These are phyloP conservation scores for Coemansia sp. DNA, from an alignment of 192 early-diverging fungal genomes.

Conservation along the genomic window DNA sequence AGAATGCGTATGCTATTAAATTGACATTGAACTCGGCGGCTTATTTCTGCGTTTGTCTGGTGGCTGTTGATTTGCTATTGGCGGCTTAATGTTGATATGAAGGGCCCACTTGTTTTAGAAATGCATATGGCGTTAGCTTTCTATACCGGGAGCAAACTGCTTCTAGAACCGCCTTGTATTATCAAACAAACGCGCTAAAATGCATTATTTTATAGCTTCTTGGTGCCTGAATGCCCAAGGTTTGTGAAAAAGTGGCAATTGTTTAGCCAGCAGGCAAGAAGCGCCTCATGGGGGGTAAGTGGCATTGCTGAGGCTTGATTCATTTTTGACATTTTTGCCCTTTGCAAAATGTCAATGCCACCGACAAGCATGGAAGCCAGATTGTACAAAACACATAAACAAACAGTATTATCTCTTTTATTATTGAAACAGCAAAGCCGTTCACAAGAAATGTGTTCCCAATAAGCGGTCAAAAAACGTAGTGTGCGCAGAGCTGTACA, in stretches of 20 bases:
- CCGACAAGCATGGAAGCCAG: not conserved
- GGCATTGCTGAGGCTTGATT: too few species aligned
- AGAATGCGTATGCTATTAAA: not conserved
- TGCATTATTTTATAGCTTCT: not conserved
- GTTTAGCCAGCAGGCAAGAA: not conserved
- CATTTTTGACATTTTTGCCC: too few species aligned
- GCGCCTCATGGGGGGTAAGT: not conserved
- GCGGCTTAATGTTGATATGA: slow-evolving; percentile 1
- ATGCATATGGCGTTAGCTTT: not conserved
- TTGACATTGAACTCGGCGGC: not conserved
- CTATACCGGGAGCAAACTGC: not conserved
- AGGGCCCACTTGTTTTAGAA: not conserved
- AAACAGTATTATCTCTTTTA: not conserved
- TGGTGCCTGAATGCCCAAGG: not conserved
- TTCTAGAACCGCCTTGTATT: slow-evolving; percentile 9
- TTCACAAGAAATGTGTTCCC: not conserved
- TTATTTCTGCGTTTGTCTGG: not conserved
- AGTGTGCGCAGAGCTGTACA: not conserved
- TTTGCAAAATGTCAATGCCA: too few species aligned
- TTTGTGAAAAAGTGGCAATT: not conserved
- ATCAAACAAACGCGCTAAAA: not conserved
- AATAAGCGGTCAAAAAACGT: not conserved
- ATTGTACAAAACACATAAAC: not conserved
- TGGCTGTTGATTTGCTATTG: not conserved
- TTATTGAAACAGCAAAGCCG: not conserved